phyloP scores from a whole-genome alignment of 441 rosid genomes.

The Euphorbia schlechtendalii region DNA sequence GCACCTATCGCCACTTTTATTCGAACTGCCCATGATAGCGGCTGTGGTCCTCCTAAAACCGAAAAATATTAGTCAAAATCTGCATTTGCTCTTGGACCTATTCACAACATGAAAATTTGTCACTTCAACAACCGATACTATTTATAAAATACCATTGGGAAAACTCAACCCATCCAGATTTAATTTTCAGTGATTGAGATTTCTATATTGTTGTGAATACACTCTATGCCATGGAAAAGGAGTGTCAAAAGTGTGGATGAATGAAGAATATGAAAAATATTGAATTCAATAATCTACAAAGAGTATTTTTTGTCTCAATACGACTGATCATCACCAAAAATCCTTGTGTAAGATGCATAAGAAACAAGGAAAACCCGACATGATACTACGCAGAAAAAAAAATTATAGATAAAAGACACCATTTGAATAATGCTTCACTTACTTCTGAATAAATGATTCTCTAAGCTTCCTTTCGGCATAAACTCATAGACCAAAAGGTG shows the following conservation, averaged over 20 bases:
- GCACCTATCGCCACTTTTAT: constrained; percentile 83
- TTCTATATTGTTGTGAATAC: no score
- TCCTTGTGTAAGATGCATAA: constrained; percentile 2
- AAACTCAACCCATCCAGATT: no score
- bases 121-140: no score
- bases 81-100: no score
- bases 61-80: constrained; percentile 1
- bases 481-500: constrained; percentile 78
- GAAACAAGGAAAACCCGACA: not conserved
- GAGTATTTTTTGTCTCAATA: no score
- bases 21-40: constrained; percentile 75
- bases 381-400: not conserved
- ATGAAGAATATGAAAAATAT: no score
- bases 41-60: constrained; percentile 62
- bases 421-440: constrained; percentile 24
- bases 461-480: constrained; percentile 90
- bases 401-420: not conserved
- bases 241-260: no score
- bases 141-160: no score
- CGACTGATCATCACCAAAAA: constrained; percentile 5
- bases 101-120: no score
- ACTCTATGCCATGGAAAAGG: no score
- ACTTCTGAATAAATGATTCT: constrained; percentile 87
- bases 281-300: no score
- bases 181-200: no score